Conservation (phyloP, 78 protist genomes). For the slime mould (Dictyostelium discoideum) region DNA sequence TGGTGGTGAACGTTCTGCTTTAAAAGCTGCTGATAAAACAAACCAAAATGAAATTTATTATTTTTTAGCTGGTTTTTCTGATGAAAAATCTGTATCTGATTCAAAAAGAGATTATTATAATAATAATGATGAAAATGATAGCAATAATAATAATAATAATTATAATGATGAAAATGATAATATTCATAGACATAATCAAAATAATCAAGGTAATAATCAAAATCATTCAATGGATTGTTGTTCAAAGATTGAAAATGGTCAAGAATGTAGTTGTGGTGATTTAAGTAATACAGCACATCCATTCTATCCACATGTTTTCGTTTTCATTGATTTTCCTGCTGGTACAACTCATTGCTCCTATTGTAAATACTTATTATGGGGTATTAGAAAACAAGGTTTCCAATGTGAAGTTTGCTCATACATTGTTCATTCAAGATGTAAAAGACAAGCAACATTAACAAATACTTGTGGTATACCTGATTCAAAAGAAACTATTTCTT, state of each 20-base stretch:
- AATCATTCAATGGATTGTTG: background rate
- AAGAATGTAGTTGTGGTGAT: background rate
- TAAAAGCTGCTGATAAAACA: constrained; percentile 25
- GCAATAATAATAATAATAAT: background rate
- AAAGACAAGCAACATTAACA: constrained; percentile 50
- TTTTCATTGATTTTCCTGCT: constrained; percentile 43
- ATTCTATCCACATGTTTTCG: constrained; percentile 69
- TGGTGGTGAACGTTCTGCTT: constrained; percentile 53
- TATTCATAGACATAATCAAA: background rate
- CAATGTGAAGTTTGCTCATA: constrained; percentile 67
- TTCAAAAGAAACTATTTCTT: background rate
- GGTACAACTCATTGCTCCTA: constrained; percentile 53
- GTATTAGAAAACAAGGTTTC: constrained; percentile 53
- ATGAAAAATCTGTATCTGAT: background rate
- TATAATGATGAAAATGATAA: background rate
- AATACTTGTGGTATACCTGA: constrained; percentile 22
- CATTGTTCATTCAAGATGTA: constrained; percentile 63
- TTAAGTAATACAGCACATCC: background rate
- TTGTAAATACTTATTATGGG: constrained; percentile 59
- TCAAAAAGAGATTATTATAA: background rate
- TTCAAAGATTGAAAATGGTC: background rate
- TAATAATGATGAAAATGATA: background rate
- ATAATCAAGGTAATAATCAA: background rate
- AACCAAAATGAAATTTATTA: constrained; percentile 26
- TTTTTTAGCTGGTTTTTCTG: constrained; percentile 25